Base-by-base conservation (phyloP, 2,329 filamentous ascomycete species). In the Ilyonectria robusta region DNA sequence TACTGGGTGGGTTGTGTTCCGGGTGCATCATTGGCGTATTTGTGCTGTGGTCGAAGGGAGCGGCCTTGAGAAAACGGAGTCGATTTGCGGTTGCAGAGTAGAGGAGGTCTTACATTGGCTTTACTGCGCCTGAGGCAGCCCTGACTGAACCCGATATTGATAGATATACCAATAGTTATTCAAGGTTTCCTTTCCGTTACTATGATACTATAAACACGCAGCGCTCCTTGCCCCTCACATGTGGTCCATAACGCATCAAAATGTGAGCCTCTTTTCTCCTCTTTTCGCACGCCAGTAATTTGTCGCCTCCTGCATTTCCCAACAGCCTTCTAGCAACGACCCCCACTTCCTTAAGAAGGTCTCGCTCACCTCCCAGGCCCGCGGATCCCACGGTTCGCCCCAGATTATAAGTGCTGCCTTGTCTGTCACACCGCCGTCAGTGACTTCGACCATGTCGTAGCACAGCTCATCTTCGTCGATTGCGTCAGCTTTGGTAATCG, bases 321-420 rank as follows among this genome's bases (percentile, higher is more conserved):
- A 60, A 59, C 81, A 84, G 0, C 78, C 81, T 5, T 67, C 68
- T 1, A 84, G 33, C 31, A 83, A 59, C 72, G 78, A 78, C 2
- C 68, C 75, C 83, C 84, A 88, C 67, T 85, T 86, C 35, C 76
- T 74, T 11, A 83, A 68, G 66, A 88, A 87, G 0, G 65, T 56
- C n/a, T 81, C 78, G 0, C 80, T 85, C 1, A 83, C 76, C 68
- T 88, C 86, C 86, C 85, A 88, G 11, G 79, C 83, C 0, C 67
- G 65, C 3, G 79, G 65, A 60, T 86, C 79, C 79, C 80, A 85
- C 1, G 85, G 79, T 7, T 84, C 82, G 1, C 84, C 83, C 86
- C 85, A 87, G 3, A 87, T 81, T 11, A 87, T 76, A 1, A 87
- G 65, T n/a, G 59, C 47, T 1, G 65, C 40, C 31, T 51, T 59